A percentile compares a stretch with the other conserved stretches of the same genome.
phyloP scores from a whole-genome alignment of 2,329 filamentous ascomycete genomes.

The Myotisia sp. region DNA sequence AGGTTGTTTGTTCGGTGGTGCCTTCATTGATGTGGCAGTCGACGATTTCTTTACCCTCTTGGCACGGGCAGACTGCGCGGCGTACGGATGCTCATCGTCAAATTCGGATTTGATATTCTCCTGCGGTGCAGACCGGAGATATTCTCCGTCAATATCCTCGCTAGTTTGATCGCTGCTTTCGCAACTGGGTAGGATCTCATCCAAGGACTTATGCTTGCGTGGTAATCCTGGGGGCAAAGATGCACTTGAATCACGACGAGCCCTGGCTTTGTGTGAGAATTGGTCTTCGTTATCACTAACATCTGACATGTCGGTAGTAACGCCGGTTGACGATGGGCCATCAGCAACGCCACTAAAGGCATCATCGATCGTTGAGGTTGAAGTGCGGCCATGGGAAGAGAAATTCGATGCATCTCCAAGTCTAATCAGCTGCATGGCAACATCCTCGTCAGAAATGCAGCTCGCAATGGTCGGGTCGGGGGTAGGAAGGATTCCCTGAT shows the following conservation, averaged over 20 bases:
- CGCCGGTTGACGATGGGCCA: slow-evolving; percentile 67
- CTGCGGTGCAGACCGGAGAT: slow-evolving; percentile 41
- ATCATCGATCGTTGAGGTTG: slow-evolving; percentile 84
- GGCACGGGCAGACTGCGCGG: slow-evolving; percentile 29
- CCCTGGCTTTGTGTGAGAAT: slow-evolving; percentile 13
- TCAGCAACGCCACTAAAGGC: slow-evolving; percentile 84
- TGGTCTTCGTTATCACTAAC: slow-evolving; percentile 45
- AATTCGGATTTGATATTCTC: slow-evolving; percentile 42
- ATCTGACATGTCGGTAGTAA: slow-evolving; percentile 61
- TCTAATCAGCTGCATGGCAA: slow-evolving; percentile 91
- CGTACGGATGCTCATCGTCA: slow-evolving; percentile 30
- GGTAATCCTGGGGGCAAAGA: slow-evolving; percentile 36
- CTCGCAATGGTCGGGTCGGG: slow-evolving; percentile 95
- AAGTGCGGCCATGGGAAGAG: slow-evolving; percentile 82
- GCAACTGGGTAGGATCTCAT: slow-evolving; percentile 42
- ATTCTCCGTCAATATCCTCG: slow-evolving; percentile 42
- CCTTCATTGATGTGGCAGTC: slow-evolving; percentile 20
- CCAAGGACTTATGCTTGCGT: slow-evolving; percentile 35
- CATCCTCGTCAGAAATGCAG: slow-evolving; percentile 95
- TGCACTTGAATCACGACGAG: slow-evolving; percentile 22
- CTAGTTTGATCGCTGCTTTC: slow-evolving; percentile 48
- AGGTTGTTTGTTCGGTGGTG: slow-evolving; percentile 4
- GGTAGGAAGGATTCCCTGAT: slow-evolving; percentile 61
- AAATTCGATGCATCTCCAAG: slow-evolving; percentile 88
- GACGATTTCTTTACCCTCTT: slow-evolving; percentile 40